Conservation (phyloP, 1,139 yeast species). For the Entelexis paramagnoliae region DNA sequence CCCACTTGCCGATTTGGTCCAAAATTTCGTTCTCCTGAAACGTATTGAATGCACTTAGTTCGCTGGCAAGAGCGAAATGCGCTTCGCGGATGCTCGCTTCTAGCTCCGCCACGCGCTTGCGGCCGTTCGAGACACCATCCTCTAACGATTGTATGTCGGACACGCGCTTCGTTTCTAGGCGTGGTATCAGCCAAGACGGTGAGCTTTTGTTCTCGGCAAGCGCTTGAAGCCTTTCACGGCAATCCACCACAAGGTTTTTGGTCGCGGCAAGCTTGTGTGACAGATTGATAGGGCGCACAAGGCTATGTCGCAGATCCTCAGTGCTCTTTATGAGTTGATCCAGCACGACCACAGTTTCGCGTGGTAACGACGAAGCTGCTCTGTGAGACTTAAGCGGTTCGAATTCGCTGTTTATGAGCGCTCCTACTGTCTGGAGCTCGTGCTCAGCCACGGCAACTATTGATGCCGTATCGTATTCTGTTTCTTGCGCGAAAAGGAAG, state of each 20-base stretch:
- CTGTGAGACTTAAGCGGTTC: neutral
- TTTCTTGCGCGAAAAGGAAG: neutral
- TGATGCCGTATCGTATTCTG: too few relatives aligned
- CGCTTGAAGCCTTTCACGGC: slow-evolving; percentile 26
- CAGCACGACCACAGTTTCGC: neutral
- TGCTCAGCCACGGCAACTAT: neutral
- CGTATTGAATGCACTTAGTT: slow-evolving; percentile 33
- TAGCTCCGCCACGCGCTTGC: slow-evolving; percentile 28
- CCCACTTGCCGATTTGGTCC: slow-evolving; percentile 28
- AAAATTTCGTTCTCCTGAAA: slow-evolving; percentile 30
- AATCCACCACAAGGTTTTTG: slow-evolving; percentile 22
- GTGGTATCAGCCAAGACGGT: slow-evolving; percentile 30
- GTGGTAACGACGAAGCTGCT: neutral
- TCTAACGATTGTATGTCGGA: slow-evolving; percentile 30
- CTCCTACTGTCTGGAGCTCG: neutral
- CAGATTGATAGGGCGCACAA: slow-evolving; percentile 23
- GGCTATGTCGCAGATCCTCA: slow-evolving; percentile 26
- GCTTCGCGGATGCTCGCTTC: slow-evolving; percentile 30
- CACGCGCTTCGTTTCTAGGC: slow-evolving; percentile 32
- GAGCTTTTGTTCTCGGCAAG: slow-evolving; percentile 24
- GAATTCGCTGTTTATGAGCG: neutral
- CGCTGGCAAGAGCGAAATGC: slow-evolving; percentile 34
- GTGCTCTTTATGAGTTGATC: slow-evolving; percentile 8
- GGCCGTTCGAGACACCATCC: slow-evolving; percentile 28
- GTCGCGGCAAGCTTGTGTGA: slow-evolving; percentile 26